These are phyloP conservation scores for Apodospora peruviana DNA, from an alignment of 495 filamentous ascomycete genomes.

Conservation along the genomic window DNA sequence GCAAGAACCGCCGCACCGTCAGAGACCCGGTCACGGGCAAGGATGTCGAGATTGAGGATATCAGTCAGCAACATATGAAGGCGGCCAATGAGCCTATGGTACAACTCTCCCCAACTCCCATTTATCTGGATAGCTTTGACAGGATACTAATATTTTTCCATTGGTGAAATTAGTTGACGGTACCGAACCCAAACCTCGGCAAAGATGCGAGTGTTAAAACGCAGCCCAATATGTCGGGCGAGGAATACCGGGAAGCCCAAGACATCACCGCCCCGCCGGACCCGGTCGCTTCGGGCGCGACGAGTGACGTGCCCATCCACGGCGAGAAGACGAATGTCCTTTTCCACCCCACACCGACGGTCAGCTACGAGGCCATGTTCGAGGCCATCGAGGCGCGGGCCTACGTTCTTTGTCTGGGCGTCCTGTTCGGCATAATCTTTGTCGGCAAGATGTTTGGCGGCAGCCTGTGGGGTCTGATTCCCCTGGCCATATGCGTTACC, in stretches of 20 bases:
- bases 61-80: constrained; percentile 62
- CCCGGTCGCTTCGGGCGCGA: constrained; percentile 69
- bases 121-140: too few species aligned
- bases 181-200: constrained; percentile 82
- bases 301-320: constrained; percentile 89
- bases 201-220: constrained; percentile 65
- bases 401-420: constrained; percentile 57
- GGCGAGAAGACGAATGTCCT: constrained; percentile 95
- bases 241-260: constrained; percentile 77
- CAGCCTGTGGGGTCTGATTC: constrained; percentile 67
- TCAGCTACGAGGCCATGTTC: constrained; percentile 84
- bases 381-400: constrained; percentile 66
- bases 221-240: constrained; percentile 46
- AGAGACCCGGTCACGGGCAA: constrained; percentile 83
- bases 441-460: constrained; percentile 76
- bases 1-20: constrained; percentile 57
- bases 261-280: constrained; percentile 90
- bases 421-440: constrained; percentile 67
- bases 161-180: constrained; percentile 52
- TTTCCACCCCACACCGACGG: constrained; percentile 86
- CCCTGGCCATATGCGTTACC: constrained; percentile 60
- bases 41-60: constrained; percentile 83
- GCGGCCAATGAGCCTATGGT: constrained; percentile 65
- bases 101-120: background rate
- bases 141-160: constrained; percentile 3